These are phyloP conservation scores for Coriolopsis trogii DNA, from an alignment of 1,284 basidiomycete species.

Conservation along the genomic window DNA sequence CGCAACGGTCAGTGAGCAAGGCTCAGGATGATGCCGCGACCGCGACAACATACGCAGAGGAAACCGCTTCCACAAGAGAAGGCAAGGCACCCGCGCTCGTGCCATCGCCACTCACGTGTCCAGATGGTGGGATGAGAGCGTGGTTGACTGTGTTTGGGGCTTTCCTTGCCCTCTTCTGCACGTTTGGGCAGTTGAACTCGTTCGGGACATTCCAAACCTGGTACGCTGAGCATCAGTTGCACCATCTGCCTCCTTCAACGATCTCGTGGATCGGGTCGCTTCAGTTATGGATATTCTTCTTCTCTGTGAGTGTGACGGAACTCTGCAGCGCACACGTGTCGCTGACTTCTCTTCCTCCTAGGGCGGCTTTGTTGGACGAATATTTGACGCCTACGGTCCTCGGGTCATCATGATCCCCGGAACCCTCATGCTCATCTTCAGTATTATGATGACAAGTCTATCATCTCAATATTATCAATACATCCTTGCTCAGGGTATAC, in stretches of 20 bases:
- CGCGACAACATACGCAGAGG: neutral
- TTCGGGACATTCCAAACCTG: constrained; percentile 42
- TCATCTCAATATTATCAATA: constrained; percentile 60
- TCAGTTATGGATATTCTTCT: constrained; percentile 39
- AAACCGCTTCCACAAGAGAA: neutral
- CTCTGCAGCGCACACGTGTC: neutral
- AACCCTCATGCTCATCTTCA: constrained; percentile 25
- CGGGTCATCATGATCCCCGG: constrained; percentile 26
- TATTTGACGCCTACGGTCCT: constrained; percentile 29
- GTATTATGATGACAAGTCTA: constrained; percentile 37
- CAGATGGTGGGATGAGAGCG: constrained; percentile 39
- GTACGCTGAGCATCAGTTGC: constrained; percentile 41
- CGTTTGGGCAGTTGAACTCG: constrained; percentile 35
- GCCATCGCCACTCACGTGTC: neutral
- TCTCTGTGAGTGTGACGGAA: constrained; percentile 31
- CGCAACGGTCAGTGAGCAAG: neutral
- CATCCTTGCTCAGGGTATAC: constrained; percentile 58
- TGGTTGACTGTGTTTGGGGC: constrained; percentile 35
- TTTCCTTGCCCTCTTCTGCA: constrained; percentile 33
- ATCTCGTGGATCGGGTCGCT: constrained; percentile 49
- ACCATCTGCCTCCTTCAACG: constrained; percentile 32
- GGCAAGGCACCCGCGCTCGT: neutral
- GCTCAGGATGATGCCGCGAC: neutral
- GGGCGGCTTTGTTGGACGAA: constrained; percentile 23
- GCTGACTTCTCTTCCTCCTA: neutral